phyloP scores from a whole-genome alignment of 2,329 filamentous ascomycete species.

The Orbilia quercus region DNA sequence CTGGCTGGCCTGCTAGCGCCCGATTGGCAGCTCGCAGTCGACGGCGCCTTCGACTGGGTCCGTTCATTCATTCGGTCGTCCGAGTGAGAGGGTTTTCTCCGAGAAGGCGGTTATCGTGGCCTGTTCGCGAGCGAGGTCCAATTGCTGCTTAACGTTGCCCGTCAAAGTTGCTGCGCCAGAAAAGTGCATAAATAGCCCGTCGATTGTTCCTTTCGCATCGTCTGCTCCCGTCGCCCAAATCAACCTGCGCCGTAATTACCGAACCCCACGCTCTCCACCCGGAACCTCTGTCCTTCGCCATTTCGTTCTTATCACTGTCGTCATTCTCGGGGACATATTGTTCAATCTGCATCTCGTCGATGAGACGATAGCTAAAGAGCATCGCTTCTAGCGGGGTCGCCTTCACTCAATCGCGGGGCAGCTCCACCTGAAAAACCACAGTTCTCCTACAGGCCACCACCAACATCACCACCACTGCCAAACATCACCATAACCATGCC shows the following conservation, averaged over 20 bases:
- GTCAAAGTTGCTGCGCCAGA: constrained; percentile 8
- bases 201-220: constrained; percentile 16
- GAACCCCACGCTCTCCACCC: not conserved
- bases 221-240: not conserved
- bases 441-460: not conserved
- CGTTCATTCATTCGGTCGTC: no score
- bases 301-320: not conserved
- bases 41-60: no score
- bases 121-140: constrained; percentile 22
- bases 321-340: not conserved
- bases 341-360: constrained; percentile 3
- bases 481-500: constrained; percentile 10
- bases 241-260: not conserved
- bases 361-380: not conserved
- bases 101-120: constrained; percentile 25
- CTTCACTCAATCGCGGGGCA: constrained; percentile 32
- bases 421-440: constrained; percentile 2
- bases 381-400: constrained; percentile 25
- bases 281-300: not conserved
- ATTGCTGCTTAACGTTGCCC: not conserved
- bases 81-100: not conserved
- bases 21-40: constrained; percentile 30
- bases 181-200: constrained; percentile 45
- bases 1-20: constrained; percentile 2
- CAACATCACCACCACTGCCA: not conserved